Evolutionary conservation across 2,329 filamentous ascomycete genomes (phyloP).

Genomic region (Nakataea oryzae): DNA sequence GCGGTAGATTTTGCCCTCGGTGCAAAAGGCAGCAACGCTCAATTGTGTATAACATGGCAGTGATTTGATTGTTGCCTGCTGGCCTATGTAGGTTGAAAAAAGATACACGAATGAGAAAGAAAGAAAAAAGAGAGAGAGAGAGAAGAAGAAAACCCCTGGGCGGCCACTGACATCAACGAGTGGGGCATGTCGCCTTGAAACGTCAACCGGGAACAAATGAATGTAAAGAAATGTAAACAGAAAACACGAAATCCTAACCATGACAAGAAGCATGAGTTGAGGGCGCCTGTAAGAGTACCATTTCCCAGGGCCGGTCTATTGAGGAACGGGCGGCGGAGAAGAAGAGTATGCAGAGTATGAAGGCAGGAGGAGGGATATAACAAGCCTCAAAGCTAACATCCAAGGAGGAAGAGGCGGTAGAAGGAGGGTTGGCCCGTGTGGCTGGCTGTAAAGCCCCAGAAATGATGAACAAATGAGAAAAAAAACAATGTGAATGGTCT

Average conservation of each 20-base stretch:
- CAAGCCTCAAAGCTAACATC: neutral
- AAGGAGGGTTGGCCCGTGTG: too few relatives aligned
- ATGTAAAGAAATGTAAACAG: too few relatives aligned
- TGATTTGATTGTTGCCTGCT: neutral
- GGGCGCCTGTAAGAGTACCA: too few relatives aligned
- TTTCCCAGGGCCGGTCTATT: too few relatives aligned
- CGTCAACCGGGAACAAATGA: neutral
- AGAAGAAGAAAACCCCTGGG: neutral
- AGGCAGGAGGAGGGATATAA: too few relatives aligned
- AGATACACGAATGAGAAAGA: neutral
- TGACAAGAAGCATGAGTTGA: neutral
- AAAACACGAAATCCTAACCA: neutral
- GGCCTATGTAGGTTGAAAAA: neutral
- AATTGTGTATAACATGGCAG: neutral
- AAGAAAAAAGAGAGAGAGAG: neutral
- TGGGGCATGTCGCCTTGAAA: neutral
- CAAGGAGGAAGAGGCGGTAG: neutral
- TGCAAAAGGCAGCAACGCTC: neutral
- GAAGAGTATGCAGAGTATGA: neutral
- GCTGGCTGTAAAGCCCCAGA: too few relatives aligned
- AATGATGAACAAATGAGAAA: neutral
- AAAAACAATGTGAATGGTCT: neutral
- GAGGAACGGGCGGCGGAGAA: neutral
- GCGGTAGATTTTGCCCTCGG: neutral
- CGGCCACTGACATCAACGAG: neutral